A percentile compares a stretch with the other conserved stretches of the same genome.
Conservation (phyloP, 1,284 basidiomycete genomes). For the Leucocoprinus gongylophorus region DNA sequence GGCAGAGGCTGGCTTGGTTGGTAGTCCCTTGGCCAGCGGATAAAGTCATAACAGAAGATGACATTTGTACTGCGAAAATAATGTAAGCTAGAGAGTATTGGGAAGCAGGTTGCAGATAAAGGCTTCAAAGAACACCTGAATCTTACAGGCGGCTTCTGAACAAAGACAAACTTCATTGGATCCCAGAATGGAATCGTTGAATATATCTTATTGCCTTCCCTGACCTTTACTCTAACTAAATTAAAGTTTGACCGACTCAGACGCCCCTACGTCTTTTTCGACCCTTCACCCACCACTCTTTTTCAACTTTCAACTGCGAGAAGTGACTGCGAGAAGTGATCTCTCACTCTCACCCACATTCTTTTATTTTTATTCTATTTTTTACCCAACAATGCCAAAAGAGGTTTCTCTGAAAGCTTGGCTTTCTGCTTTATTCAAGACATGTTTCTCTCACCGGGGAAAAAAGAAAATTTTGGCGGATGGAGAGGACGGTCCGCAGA, state of each 20-base stretch:
- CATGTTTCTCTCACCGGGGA: constrained; percentile 4
- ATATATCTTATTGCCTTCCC: constrained; percentile 1
- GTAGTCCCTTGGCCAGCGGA: constrained; percentile 22
- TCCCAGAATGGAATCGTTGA: constrained; percentile 2
- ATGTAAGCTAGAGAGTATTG: too few species aligned
- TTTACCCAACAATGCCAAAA: not conserved
- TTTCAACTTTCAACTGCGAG: constrained; percentile 11
- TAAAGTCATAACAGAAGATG: constrained; percentile 51
- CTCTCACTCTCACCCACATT: constrained; percentile 9
- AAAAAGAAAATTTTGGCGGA: not conserved
- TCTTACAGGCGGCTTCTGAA: not conserved
- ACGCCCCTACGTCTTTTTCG: not conserved
- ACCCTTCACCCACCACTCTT: constrained; percentile 1
- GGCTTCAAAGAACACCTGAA: not conserved
- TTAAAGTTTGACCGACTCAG: not conserved
- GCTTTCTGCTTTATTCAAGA: constrained; percentile 1
- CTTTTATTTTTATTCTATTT: constrained; percentile 1
- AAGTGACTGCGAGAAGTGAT: not conserved
- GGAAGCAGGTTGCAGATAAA: not conserved
- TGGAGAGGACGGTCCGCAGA: not conserved
- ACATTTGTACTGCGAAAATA: constrained; percentile 1
- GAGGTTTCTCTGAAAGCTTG: constrained; percentile 5
- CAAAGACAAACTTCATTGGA: not conserved
- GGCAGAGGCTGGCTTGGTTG: constrained; percentile 64
- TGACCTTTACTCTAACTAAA: constrained; percentile 4